Evolutionary conservation across 345 rosid species (phyloP), one percentile per base, ranked within the genome.

Genomic region (Psidium guajava): DNA sequence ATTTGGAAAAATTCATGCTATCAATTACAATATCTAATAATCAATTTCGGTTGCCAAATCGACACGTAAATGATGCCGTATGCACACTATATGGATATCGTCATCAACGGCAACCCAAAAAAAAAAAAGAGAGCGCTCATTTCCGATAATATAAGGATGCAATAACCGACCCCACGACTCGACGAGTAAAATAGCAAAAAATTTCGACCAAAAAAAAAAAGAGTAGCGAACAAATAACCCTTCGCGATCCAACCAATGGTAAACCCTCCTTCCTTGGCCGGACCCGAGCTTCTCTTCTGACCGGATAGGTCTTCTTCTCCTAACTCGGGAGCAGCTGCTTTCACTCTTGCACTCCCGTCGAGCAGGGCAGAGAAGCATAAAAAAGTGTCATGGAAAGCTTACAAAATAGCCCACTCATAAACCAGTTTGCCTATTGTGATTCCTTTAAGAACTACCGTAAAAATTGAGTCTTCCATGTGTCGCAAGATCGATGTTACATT

Each of bases 11-110:
- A 36, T 32, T 69, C 12, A 18, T 18, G 77, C 47, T 69, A 36
- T 59, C 36, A 85, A 27, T 54, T 53, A 18, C 88, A 50, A 14
- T 80, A 50, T 36, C 42, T 83, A 0, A 91, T 64, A 54, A 94
- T 92, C 84, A 55, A 56, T 32, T 84, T 87, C 28, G 96, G 92
- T 90, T 94, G 99, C 98, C 98, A 97, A 87, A 93, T 83, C 99
- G 98, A 97, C 25, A 96, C 95, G 89, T 93, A 93, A 86, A 87
- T 84, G 21, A 93, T 86, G 84, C 92, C 95, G 27, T 95, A 2
- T n/a, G 93, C 93, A 91, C 98, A 96, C 75, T 91, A 95, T 44
- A 89, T 87, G 18, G 99, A 97, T 73, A 93, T 89, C 89, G 93
- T 89, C 95, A 95, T 84, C 27, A 95, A 90, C 44, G 98, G 98